A percentile compares a stretch with the other conserved stretches of the same genome.
Evolutionary conservation across 345 rosid species (phyloP).

Genomic region (Salix brachista): DNA sequence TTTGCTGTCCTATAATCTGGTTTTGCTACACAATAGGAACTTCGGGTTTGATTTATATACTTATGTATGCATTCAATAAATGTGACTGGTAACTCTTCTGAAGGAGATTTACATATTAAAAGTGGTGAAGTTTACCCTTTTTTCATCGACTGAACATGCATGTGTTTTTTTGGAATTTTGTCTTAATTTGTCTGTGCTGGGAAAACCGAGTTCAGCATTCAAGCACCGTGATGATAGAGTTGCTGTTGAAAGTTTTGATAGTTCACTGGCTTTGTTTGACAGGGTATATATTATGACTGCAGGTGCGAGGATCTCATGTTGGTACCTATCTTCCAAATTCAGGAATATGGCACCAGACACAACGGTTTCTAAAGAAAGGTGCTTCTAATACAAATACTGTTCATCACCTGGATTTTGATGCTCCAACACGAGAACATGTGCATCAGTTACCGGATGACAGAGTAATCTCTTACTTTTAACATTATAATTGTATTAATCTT

Average conservation of each 20-base stretch:
- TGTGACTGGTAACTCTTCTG: not conserved
- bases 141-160: not conserved
- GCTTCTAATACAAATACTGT: slow-evolving; percentile 50
- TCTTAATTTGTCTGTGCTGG: not conserved
- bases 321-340: slow-evolving; percentile 91
- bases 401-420: slow-evolving; percentile 97
- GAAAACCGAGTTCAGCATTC: not conserved
- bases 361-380: slow-evolving; percentile 70
- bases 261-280: slow-evolving; percentile 5
- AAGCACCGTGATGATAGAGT: slow-evolving; percentile 1
- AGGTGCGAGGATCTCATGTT: slow-evolving; percentile 92
- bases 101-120: not conserved
- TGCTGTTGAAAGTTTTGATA: not conserved
- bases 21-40: not conserved
- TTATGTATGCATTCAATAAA: not conserved
- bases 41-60: not conserved
- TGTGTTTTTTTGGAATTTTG: not conserved
- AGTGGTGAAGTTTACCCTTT: not conserved
- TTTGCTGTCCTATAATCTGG: not conserved
- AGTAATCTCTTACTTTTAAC: slow-evolving; percentile 35
- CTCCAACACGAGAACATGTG: slow-evolving; percentile 95
- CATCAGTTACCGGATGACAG: slow-evolving; percentile 72
- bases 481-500: not conserved
- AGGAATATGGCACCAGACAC: slow-evolving; percentile 97
- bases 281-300: slow-evolving; percentile 20